Evolutionary conservation across 805 yeast genomes (phyloP), one percentile per base, ranked within the genome.

Genomic region (Lachancea mirantina): DNA sequence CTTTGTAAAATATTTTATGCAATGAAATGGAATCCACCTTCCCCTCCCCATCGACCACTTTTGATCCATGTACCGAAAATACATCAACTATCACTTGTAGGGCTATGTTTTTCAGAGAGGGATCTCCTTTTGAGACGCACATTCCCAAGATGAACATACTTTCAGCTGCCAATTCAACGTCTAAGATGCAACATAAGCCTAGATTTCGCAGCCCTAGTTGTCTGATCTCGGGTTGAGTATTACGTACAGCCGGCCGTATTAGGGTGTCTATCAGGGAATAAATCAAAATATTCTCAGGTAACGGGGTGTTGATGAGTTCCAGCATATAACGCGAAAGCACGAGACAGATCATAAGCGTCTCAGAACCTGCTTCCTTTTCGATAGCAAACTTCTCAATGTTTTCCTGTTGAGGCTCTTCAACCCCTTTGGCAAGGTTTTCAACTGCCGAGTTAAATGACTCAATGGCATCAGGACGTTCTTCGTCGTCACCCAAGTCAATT

Each of bases 121-220:
- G 81, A 36, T 77, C 74, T 23, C 80, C 84, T 41, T 74, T 70
- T 0, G 84, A 70, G 23, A 74, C 76, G 50, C 83, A 78, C 48
- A 79, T 70, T 19, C 84, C 84, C 40, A 83, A 73, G 23, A 80
- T 62, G 38, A 72, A 72, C 35, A 79, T 53, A 35, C 81, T 78
- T 19, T 76, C 73, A 6, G 70, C 62, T 0, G 95, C 92, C 25
- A 79, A 59, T 11, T 69, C 67, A 22, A 66, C 59, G 50, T 85
- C 94, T 21, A 85, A 55, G 6, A 88, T 59, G 40, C 94, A 76
- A 43, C 85, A 81, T 16, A 89, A 64, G 0, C 95, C 95, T 16
- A 89, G 66, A 41, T 94, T 81, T 35, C 67, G 69, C 16, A 83
- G 64, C 3, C 94, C 95, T 5, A 78, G 60, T 28, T 70, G 75